Conservation (phyloP, 441 rosid species). For the Arabidopsis lyrata region DNA sequence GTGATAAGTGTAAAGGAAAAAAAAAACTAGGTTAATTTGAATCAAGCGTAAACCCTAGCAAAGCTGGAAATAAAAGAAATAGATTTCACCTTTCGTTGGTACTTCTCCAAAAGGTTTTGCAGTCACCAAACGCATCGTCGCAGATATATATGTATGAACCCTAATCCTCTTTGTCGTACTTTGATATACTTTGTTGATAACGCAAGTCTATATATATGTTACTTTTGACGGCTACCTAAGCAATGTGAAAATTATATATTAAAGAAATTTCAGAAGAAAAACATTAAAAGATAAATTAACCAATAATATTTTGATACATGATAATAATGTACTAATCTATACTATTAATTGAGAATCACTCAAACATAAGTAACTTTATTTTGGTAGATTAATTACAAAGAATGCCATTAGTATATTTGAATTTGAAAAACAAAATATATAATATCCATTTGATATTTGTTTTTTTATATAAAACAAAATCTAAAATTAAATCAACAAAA, state of each 20-base stretch:
- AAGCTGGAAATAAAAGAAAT: background rate
- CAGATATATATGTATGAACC: background rate
- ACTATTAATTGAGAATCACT: too few relatives aligned
- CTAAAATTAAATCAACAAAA: too few relatives aligned
- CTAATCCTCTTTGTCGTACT: background rate
- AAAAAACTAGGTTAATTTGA: background rate
- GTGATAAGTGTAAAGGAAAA: background rate
- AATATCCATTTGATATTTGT: too few relatives aligned
- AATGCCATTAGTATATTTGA: too few relatives aligned
- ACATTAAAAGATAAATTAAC: too few relatives aligned
- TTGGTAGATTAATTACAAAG: too few relatives aligned
- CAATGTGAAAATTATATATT: background rate
- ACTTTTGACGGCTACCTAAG: background rate
- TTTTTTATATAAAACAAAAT: too few relatives aligned
- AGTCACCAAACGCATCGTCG: background rate
- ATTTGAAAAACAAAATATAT: too few relatives aligned
- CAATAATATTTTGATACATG: too few relatives aligned
- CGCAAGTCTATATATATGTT: background rate
- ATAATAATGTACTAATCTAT: too few relatives aligned
- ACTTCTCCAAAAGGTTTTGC: background rate
- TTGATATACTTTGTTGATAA: background rate
- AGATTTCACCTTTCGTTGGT: background rate
- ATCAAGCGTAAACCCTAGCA: background rate
- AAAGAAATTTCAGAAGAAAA: too few relatives aligned
- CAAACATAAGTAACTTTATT: too few relatives aligned